Evolutionary conservation across 1,139 yeast species (phyloP), one percentile per base, ranked within the genome.

Genomic region (Candida anutae): DNA sequence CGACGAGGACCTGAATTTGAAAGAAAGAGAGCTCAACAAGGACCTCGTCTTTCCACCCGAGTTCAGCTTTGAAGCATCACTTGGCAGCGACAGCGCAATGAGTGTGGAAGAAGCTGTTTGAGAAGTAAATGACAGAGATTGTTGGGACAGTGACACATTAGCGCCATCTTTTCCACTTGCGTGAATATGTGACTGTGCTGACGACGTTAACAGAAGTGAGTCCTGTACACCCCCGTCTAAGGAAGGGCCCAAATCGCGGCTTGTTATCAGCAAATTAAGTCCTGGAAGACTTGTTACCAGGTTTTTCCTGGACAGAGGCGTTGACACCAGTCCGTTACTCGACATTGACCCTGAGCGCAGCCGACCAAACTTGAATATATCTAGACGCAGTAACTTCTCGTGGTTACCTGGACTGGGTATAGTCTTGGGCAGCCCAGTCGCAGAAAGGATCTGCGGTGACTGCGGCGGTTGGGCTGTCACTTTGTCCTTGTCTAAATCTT

Each of bases 1-100:
- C n/a, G n/a, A n/a, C n/a, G n/a, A 25, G 1, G 58, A 48, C 35
- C 67, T 72, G 38, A 74, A 65, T 42, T 74, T 74, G 3, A 79
- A 69, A 2, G 80, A 74, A 10, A 75, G 43, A 4, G 72, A 62
- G 35, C 71, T 61, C 47, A 72, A 69, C 8, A 72, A 34, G 3
- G 73, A 65, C 36, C 64, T 63, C 26, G 61, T 55, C 26, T 49
- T 56, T 24, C 46, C 48, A 17, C 26, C 19, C 15, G 26, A 24
- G 13, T 16, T 17, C 19, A 17, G 9, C 19, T n/a, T 24, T 13
- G 23, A 11, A 5, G 26, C 12, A 13, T 22, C 23, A 23, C 22
- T 28, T 15, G 21, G 26, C 11, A 16, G 22, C 21, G n/a, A n/a
- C n/a, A n/a, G n/a, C n/a, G n/a, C n/a, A n/a, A n/a, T n/a, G n/a